Evolutionary conservation across 78 protist genomes (phyloP).

Genomic region (Capsaspora owczarzaki): DNA sequence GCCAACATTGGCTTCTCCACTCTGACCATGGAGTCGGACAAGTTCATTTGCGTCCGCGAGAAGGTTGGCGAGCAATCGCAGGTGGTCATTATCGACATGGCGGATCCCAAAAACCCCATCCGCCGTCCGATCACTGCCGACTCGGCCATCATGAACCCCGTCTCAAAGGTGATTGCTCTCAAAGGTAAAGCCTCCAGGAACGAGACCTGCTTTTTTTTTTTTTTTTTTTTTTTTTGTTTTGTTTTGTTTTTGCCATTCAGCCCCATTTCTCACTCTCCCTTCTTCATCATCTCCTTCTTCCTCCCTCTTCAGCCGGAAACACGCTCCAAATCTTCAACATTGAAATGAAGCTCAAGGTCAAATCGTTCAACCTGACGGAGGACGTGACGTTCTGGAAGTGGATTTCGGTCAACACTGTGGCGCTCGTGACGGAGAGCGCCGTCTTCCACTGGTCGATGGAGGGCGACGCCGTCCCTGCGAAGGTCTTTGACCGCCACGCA

Average conservation of each 20-base stretch:
- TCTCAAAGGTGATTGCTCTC: constrained; percentile 86
- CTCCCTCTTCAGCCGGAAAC: constrained; percentile 47
- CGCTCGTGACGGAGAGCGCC: constrained; percentile 83
- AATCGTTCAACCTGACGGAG: constrained; percentile 63
- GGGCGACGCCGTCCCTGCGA: constrained; percentile 73
- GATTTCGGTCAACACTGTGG: constrained; percentile 77
- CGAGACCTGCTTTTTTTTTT: too few species aligned
- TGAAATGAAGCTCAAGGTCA: constrained; percentile 78
- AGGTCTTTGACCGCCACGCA: constrained; percentile 84
- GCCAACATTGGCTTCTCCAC: constrained; percentile 68
- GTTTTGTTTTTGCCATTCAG: too few species aligned
- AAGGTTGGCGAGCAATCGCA: constrained; percentile 36
- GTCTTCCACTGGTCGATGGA: constrained; percentile 97
- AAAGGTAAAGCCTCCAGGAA: too few species aligned
- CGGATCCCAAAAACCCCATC: constrained; percentile 52
- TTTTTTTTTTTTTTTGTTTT: too few species aligned
- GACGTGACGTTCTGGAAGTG: constrained; percentile 93
- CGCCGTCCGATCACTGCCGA: constrained; percentile 86
- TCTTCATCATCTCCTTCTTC: not conserved
- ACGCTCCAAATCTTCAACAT: constrained; percentile 88
- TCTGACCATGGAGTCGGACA: constrained; percentile 89
- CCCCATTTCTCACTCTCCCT: constrained; percentile 13
- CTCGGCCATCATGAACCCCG: constrained; percentile 94
- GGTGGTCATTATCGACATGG: constrained; percentile 80
- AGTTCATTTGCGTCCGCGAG: constrained; percentile 89